Evolutionary conservation across 2,329 filamentous ascomycete species (phyloP), one percentile per base, ranked within the genome.

Genomic region (Apiospora malaysiana): DNA sequence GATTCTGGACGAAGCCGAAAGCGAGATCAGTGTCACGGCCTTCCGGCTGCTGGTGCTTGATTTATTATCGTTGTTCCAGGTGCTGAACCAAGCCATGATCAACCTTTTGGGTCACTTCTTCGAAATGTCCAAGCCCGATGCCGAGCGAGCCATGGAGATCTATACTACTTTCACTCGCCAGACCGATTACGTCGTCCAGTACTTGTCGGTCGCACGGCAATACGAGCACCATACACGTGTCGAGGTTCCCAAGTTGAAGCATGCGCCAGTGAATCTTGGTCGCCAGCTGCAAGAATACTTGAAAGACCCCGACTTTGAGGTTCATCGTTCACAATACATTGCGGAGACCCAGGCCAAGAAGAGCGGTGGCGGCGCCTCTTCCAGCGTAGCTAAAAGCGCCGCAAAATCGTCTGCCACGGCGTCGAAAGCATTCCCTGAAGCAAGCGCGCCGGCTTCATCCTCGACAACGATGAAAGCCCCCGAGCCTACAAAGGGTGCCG

Each of bases 71-170:
- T 85, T 99, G 70, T 99, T 97, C 84, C 94, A 97, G 78, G 94
- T 96, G 66, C 92, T 98, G 83, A 99, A 99, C 79, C 94, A 98
- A 82, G 96, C 94, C 67, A 93, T 97, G 79, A 99, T 99, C 83
- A 98, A 97, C 81, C 94, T 99, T 72, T 85, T 99, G 71, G 94
- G 96, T 76, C 94, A 97, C 82, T 99, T 98, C 82, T 99, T 99
- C 77, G 96, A 99, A 83, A 95, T 99, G 92, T 98, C 96, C 68
- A 94, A 93, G 78, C 88, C 93, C 37, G 96, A 99, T 82, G 97
- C 96, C 71, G 94, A 98, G 81, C 90, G 95, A 73, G 94, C 96
- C 71, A 90, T 99, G 83, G 88, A 91, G 72, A 95, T 99, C 73
- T 99, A 99, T 83, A 93, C 95, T 79, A 92, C 88, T 21, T 99